A percentile compares a stretch with the other conserved stretches of the same genome.
Evolutionary conservation across 2,329 filamentous ascomycete species (phyloP).

Genomic region (Pezicula neosporulosa): DNA sequence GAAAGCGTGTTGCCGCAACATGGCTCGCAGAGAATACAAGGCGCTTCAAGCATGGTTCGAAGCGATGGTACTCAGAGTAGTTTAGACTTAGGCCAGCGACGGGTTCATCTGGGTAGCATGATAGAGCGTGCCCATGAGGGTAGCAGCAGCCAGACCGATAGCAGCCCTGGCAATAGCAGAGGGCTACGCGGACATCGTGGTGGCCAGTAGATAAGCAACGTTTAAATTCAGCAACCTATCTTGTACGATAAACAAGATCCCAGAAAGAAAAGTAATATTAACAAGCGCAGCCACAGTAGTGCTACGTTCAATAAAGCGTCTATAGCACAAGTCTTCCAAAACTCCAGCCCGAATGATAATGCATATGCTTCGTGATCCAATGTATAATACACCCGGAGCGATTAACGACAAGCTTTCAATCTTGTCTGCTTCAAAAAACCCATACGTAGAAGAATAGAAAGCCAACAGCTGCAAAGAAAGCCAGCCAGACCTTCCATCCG

Average conservation of each 20-base stretch:
- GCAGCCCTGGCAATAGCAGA: constrained; percentile 19
- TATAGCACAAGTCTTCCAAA: background rate
- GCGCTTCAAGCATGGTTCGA: constrained; percentile 25
- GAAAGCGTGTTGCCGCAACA: constrained; percentile 28
- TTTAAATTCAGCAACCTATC: background rate
- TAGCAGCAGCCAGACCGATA: constrained; percentile 22
- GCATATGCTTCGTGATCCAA: background rate
- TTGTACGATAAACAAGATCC: background rate
- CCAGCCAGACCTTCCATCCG: constrained; percentile 90
- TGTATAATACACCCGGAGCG: background rate
- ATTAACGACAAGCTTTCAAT: background rate
- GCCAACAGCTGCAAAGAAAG: constrained; percentile 81
- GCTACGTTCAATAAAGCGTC: constrained; percentile 5
- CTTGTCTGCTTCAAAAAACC: constrained; percentile 60
- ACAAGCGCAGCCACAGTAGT: constrained; percentile 1
- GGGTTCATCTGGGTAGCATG: constrained; percentile 15
- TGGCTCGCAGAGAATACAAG: constrained; percentile 1
- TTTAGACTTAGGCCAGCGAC: constrained; percentile 16
- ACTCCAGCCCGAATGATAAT: constrained; percentile 2
- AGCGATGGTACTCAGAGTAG: constrained; percentile 31
- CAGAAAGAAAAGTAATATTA: constrained; percentile 7
- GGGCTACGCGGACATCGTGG: constrained; percentile 1
- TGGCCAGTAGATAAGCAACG: background rate
- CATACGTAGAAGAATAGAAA: constrained; percentile 90
- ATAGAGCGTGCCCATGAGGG: constrained; percentile 12